These are phyloP conservation scores for Tolypocladium tundrense DNA, from an alignment of 2,329 filamentous ascomycete genomes.

Conservation along the genomic window DNA sequence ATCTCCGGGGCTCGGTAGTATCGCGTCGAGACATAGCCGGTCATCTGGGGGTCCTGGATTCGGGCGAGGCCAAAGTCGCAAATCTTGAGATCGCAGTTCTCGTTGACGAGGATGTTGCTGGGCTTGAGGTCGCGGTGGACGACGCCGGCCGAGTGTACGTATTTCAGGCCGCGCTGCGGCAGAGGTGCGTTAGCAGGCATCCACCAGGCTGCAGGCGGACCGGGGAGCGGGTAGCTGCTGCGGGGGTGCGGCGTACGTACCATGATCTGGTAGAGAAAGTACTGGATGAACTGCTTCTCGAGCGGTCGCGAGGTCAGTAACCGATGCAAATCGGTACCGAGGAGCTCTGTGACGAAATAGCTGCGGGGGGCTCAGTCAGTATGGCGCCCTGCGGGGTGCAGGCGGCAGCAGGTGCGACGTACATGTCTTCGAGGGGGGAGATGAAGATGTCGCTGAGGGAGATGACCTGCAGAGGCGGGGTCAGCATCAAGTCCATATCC, in stretches of 20 bases:
- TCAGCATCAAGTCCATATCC: not conserved
- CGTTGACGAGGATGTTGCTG: constrained; percentile 98
- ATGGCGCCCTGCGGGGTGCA: constrained; percentile 3
- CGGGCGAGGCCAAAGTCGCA: constrained; percentile 96
- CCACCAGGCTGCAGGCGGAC: not conserved
- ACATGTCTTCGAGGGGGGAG: constrained; percentile 97
- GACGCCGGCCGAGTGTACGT: constrained; percentile 96
- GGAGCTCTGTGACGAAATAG: constrained; percentile 95
- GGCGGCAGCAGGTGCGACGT: constrained; percentile 23
- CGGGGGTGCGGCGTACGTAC: constrained; percentile 52
- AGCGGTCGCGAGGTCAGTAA: constrained; percentile 89
- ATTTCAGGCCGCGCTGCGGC: constrained; percentile 83
- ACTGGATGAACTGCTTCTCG: constrained; percentile 99
- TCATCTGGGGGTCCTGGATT: constrained; percentile 99
- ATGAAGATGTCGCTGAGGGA: constrained; percentile 99
- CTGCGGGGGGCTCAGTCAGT: constrained; percentile 33
- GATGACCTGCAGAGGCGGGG: constrained; percentile 57
- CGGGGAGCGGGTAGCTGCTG: not conserved
- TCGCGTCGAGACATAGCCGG: constrained; percentile 94
- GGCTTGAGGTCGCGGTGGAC: constrained; percentile 97
- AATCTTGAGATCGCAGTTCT: constrained; percentile 99
- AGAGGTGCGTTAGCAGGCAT: constrained; percentile 6
- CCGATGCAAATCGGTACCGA: constrained; percentile 92
- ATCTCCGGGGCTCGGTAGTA: constrained; percentile 99
- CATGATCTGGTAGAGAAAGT: constrained; percentile 98